Base-by-base conservation (phyloP, 495 filamentous ascomycete genomes). In the Xylaria sp. region DNA sequence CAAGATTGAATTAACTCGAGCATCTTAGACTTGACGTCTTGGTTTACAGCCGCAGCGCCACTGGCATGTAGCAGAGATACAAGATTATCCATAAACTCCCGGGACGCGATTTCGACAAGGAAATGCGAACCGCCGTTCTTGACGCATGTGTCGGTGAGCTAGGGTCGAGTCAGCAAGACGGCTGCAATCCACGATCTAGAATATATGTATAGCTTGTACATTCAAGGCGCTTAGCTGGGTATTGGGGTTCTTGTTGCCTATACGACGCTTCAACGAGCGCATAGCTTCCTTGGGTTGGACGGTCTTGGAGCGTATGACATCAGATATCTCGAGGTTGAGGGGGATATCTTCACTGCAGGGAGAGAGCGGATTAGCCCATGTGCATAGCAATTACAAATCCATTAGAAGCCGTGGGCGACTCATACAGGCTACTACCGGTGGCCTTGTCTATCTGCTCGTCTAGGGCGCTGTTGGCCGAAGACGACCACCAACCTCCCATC, bases 91-190 rank as follows among this genome's bases (percentile, higher is more conserved):
- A 99, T 97, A 74, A 98, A 99, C 82, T 99, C 96, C 68, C 95
- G 89, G 3, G 95, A 97, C 17, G 96, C 95, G 70, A 99, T 95
- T 81, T 98, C 96, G 61, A 90, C 86, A 53, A 99, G 89, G 77
- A 99, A 99, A 81, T 99, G 96, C n/a, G 91, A 89, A 55, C 96
- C 96, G 31, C 96, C 96, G 82, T 99, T 99, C 81, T 99, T 99
- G 40, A 98, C 95, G 78, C 96, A 98, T 7, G 96, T 98, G 83
- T 99, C 96, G 40, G 95, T 97, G 71, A 99, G 91, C 84, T 86
- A 68, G 15, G 67, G 4, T 43, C 33, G 75, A 59, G 72, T 90
- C 90, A 78, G 57, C 59, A 76, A 74, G 59, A 66, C 7, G 62
- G 19, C 5, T 6, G 33, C 8, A 33, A 43, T 14, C 35, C 21